These are phyloP conservation scores for Zymoseptoria ardabiliae DNA, from an alignment of 2,329 filamentous ascomycete genomes.

Conservation along the genomic window DNA sequence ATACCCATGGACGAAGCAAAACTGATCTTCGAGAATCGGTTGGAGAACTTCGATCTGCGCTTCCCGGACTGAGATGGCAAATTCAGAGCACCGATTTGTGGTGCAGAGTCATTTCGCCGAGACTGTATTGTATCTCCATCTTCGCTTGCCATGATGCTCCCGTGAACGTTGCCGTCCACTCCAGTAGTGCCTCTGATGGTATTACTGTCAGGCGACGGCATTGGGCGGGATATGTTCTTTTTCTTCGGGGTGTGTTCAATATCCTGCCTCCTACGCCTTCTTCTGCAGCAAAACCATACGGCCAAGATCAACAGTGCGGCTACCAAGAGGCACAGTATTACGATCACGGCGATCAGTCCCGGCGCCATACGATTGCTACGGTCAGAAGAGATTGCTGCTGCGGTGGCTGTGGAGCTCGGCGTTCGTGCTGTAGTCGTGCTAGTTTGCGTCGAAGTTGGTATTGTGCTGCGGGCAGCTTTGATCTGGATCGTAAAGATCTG, in stretches of 20 bases:
- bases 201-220: constrained; percentile 27
- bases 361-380: constrained; percentile 4
- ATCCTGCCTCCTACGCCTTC: constrained; percentile 14
- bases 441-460: constrained; percentile 9
- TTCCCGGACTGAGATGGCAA: constrained; percentile 22
- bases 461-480: constrained; percentile 7
- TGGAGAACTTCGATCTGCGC: constrained; percentile 22
- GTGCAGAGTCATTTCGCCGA: constrained; percentile 28
- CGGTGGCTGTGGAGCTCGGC: not conserved
- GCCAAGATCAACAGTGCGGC: constrained; percentile 17
- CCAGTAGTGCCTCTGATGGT: constrained; percentile 20
- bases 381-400: constrained; percentile 3
- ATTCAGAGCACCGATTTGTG: constrained; percentile 31
- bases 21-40: constrained; percentile 30
- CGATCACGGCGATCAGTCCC: constrained; percentile 29
- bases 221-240: constrained; percentile 36
- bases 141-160: constrained; percentile 24
- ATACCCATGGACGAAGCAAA: constrained; percentile 32
- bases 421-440: constrained; percentile 1
- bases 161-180: constrained; percentile 33
- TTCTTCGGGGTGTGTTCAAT: constrained; percentile 23
- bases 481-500: constrained; percentile 40
- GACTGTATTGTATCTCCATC: constrained; percentile 1
- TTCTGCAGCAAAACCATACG: constrained; percentile 22
- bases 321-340: constrained; percentile 27